Percentiles rank a stretch among this genome's conserved stretches.
Conservation (phyloP, 805 yeast species). For the Komagataella mondaviorum region DNA sequence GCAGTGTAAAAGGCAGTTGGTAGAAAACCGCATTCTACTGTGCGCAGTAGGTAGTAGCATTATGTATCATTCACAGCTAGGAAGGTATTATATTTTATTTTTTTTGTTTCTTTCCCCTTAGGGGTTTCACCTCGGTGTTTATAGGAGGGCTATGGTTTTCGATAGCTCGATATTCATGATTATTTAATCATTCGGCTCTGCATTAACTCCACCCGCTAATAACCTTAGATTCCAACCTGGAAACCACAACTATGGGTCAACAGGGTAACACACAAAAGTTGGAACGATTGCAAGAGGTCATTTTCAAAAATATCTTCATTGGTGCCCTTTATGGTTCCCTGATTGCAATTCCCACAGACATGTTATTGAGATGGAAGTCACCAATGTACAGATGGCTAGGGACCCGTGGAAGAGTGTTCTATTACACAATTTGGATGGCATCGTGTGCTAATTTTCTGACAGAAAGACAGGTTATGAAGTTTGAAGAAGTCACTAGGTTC, state of each 20-base stretch:
- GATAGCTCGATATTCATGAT: background rate
- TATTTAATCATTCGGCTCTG: background rate
- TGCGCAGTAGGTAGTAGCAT: background rate
- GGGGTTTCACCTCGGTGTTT: background rate
- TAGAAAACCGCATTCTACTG: background rate
- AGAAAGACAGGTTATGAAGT: conserved; percentile 19
- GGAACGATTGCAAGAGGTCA: conserved; percentile 5
- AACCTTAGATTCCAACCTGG: background rate
- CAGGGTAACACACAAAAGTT: background rate
- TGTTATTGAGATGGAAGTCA: conserved; percentile 20
- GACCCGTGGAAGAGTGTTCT: conserved; percentile 19
- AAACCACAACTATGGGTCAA: background rate
- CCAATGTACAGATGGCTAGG: conserved; percentile 23
- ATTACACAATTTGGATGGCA: conserved; percentile 23
- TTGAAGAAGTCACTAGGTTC: conserved; percentile 14
- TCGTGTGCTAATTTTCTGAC: conserved; percentile 21
- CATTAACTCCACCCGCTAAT: background rate
- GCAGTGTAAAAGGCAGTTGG: background rate
- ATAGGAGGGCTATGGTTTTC: background rate
- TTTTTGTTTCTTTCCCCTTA: background rate
- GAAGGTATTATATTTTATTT: background rate
- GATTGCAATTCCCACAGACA: conserved; percentile 21
- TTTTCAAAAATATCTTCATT: conserved; percentile 16
- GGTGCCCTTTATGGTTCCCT: conserved; percentile 24
- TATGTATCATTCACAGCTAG: background rate